phyloP scores from a whole-genome alignment of 2,329 filamentous ascomycete species.

The Ophiocordyceps camponoti-rufipedis region DNA sequence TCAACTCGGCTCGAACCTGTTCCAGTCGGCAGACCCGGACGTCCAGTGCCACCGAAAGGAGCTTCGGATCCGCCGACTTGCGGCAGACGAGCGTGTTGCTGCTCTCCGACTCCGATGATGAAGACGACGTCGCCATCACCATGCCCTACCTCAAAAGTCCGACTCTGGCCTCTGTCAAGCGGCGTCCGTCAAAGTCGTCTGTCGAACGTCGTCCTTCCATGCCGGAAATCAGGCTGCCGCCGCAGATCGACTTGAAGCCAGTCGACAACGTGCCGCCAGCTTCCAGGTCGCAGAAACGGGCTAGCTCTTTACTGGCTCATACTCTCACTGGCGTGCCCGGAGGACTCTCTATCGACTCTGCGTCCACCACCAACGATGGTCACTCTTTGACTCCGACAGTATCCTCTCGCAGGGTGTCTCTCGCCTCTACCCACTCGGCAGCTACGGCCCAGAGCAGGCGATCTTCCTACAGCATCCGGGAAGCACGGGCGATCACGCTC shows the following conservation, averaged over 20 bases:
- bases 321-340: constrained; percentile 17
- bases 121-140: constrained; percentile 8
- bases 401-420: constrained; percentile 11
- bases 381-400: constrained; percentile 5
- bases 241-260: constrained; percentile 3
- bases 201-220: neutral
- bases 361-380: neutral
- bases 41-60: constrained; percentile 31
- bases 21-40: constrained; percentile 37
- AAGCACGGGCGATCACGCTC: constrained; percentile 21
- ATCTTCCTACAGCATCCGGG: constrained; percentile 15
- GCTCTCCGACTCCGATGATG: constrained; percentile 38
- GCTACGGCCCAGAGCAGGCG: constrained; percentile 14
- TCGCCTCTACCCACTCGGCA: constrained; percentile 19
- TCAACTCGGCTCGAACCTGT: constrained; percentile 29
- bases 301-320: constrained; percentile 20
- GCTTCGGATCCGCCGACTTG: constrained; percentile 30
- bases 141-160: constrained; percentile 1
- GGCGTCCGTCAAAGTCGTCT: neutral
- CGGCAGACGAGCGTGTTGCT: constrained; percentile 36
- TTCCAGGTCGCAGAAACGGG: constrained; percentile 13
- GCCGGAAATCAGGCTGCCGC: constrained; percentile 1
- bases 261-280: neutral
- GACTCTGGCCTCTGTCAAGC: neutral
- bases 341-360: neutral